These are phyloP conservation scores for Blastomyces parvus DNA, from an alignment of 2,329 filamentous ascomycete genomes.

Conservation along the genomic window DNA sequence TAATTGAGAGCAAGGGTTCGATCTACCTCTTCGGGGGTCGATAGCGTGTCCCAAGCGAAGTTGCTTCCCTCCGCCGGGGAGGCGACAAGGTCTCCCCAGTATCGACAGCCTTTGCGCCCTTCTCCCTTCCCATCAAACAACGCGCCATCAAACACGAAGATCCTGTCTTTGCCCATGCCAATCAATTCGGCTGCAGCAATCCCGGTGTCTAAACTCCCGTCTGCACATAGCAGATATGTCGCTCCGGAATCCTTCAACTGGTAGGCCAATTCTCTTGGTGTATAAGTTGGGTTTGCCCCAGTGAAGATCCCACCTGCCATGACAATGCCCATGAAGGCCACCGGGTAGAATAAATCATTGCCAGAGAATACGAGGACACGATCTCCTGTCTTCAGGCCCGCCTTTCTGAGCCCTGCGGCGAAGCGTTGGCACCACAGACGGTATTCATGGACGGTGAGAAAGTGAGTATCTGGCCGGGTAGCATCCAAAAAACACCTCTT, in stretches of 20 bases:
- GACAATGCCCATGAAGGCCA: conserved; percentile 60
- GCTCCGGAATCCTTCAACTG: conserved; percentile 65
- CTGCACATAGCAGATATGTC: conserved; percentile 56
- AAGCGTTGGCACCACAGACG: conserved; percentile 64
- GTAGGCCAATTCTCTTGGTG: conserved; percentile 61
- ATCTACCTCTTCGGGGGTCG: conserved; percentile 18
- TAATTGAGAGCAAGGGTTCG: conserved; percentile 66
- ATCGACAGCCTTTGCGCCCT: conserved; percentile 37
- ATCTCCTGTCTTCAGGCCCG: conserved; percentile 58
- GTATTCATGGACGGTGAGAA: conserved; percentile 54
- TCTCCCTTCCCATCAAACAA: conserved; percentile 37
- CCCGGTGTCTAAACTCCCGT: conserved; percentile 51
- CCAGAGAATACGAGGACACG: conserved; percentile 63
- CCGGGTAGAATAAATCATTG: conserved; percentile 64
- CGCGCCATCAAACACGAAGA: conserved; percentile 59
- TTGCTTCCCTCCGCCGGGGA: conserved; percentile 42
- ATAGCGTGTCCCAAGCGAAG: conserved; percentile 54
- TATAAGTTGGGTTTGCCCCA: conserved; percentile 62
- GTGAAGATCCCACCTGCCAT: conserved; percentile 74
- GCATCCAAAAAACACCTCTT: conserved; percentile 52
- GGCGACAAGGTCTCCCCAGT: conserved; percentile 57
- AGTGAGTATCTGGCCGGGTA: conserved; percentile 55
- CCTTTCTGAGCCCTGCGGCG: conserved; percentile 55
- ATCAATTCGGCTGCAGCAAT: conserved; percentile 54
- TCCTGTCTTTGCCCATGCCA: conserved; percentile 44